Evolutionary conservation across 352 stramenopile species (phyloP).

Genomic region (Phytophthora rubi): DNA sequence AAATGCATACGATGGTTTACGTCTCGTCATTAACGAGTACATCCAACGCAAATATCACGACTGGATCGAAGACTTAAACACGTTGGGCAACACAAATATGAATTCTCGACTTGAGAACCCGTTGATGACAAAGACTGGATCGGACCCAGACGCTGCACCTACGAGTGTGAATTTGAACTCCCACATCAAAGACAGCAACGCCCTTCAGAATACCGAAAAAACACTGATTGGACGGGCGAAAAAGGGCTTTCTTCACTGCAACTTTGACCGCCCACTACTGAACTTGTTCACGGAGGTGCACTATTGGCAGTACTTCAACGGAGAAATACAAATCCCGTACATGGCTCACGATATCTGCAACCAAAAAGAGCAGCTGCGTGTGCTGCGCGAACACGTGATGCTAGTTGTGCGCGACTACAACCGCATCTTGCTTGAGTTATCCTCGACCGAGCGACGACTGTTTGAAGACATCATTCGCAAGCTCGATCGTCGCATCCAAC

Average conservation of each 20-base stretch:
- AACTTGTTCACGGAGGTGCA: conserved; percentile 94
- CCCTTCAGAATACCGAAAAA: conserved; percentile 81
- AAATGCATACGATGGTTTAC: conserved; percentile 72
- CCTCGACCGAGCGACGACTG: conserved; percentile 88
- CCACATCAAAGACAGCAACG: conserved; percentile 60
- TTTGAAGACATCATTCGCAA: conserved; percentile 96
- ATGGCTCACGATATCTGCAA: conserved; percentile 96
- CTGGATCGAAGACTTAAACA: conserved; percentile 90
- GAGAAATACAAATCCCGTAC: conserved; percentile 95
- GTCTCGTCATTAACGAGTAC: conserved; percentile 89
- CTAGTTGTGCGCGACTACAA: conserved; percentile 96
- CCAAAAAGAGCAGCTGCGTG: conserved; percentile 91
- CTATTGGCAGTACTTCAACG: conserved; percentile 92
- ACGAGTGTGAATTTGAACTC: conserved; percentile 44
- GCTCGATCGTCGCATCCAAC: conserved; percentile 93
- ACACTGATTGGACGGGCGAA: conserved; percentile 81
- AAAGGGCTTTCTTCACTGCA: conserved; percentile 92
- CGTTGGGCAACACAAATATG: conserved; percentile 76
- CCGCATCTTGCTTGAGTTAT: conserved; percentile 92
- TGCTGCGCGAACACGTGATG: conserved; percentile 94
- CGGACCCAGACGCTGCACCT: conserved; percentile 17
- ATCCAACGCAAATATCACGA: conserved; percentile 92
- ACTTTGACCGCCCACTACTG: conserved; percentile 94
- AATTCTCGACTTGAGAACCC: conserved; percentile 85
- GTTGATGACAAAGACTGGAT: conserved; percentile 83